Base-by-base conservation (phyloP, 2,329 filamentous ascomycete species). In the Fusarium foetens region DNA sequence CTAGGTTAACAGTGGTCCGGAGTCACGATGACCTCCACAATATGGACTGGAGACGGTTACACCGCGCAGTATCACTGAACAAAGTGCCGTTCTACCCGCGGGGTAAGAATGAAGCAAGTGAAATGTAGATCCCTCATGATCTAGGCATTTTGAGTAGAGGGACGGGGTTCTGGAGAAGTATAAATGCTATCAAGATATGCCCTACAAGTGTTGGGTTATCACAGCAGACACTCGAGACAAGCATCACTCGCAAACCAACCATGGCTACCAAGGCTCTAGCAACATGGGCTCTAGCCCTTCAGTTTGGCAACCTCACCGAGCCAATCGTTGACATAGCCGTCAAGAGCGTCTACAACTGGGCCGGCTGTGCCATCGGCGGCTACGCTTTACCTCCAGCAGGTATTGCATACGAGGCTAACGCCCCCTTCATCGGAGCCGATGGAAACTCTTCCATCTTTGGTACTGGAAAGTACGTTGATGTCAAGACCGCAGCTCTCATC, bases 261-360 rank as follows among this genome's bases (percentile, higher is more conserved):
- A 63, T 59, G 53, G 59, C 53, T 6, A 63, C 59, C 13, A 63
- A 63, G 35, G 38, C 42, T 23, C 27, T 63, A 23, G 59, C 53
- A 16, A 63, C 35, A 2, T 48, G 59, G 53, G 59, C 53, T 8
- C 42, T 63, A 1, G 42, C 59, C 42, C 59, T 59, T 6, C 42
- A 59, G 19, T 63, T 63, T 21, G 42, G 59, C n/a, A 63, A 48
- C 16, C 29, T 59, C 16, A 48, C 59, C 3, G 42, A 48, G 3
- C 53, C 53, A 19, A 23, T 63, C 13, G 23, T 42, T 0, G 42
- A 48, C 3, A 63, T 63, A 36, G 58, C 51, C 6, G 51, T 46
- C 0, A 63, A 63, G 11, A 63, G 53, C 17, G 42, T 48, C 19
- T 63, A 63, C 11, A 59, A 48, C 42, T 63, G 59, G 59, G 53